Base-by-base conservation (phyloP, 106 monocot species). In the Xerophyta viscosa region DNA sequence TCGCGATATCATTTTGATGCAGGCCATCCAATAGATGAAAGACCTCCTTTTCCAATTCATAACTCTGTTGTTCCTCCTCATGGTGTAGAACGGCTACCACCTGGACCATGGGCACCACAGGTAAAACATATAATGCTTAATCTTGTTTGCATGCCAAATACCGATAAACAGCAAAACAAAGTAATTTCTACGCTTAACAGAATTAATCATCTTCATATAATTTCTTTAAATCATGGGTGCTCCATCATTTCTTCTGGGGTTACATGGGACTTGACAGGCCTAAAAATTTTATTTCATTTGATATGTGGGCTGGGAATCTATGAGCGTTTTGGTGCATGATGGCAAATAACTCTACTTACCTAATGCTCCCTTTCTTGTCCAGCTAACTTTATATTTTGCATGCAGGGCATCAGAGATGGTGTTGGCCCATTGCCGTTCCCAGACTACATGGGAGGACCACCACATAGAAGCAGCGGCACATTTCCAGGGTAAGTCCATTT, bases 91-190 rank as follows among this genome's bases (percentile, higher is more conserved):
- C 72, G 76, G 67, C 33, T 67, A 25, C 63, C 66, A 67, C 45
- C 71, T 54, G 48, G 61, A 50, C 70, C 78, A 50, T 88, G 88
- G 94, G 58, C 22, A 63, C 46, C 75, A 3, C 80, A 71, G 83
- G 93, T 88, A 78, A 26, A 1, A 31, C 2, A 27, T 13, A 3
- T 28, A n/a, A n/a, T n/a, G n/a, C n/a, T n/a, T n/a, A n/a, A 3
- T 23, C 30, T 31, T 61, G 19, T 10, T 36, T 2, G 6, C 6
- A 12, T 14, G 10, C n/a, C 12, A 33, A 33, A 33, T 33, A n/a
- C n/a, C n/a, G n/a, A n/a, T n/a, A n/a, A n/a, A n/a, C n/a, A n/a
- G n/a, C n/a, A n/a, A n/a, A n/a, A n/a, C n/a, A n/a, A n/a, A n/a
- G n/a, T n/a, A n/a, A n/a, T n/a, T n/a, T n/a, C n/a, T n/a, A n/a